Conservation (phyloP, 345 rosid species). For the Eucalyptus cloeziana region DNA sequence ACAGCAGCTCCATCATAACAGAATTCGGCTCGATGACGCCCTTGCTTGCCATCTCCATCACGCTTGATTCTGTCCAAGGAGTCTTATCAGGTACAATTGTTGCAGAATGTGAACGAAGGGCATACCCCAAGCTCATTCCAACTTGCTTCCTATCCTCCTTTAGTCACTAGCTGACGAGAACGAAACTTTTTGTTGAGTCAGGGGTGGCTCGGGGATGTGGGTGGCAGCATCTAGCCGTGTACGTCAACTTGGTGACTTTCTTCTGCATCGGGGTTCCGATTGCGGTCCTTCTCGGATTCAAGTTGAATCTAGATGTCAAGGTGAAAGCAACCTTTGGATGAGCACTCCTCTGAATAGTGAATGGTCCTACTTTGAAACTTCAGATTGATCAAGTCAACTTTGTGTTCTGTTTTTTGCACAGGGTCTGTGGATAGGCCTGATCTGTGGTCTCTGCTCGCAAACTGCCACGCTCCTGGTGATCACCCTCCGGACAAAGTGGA, state of each 20-base stretch:
- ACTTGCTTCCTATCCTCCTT: background rate
- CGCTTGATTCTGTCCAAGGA: constrained; percentile 51
- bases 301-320: constrained; percentile 36
- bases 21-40: constrained; percentile 47
- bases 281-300: constrained; percentile 40
- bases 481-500: constrained; percentile 45
- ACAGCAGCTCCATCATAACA: constrained; percentile 15
- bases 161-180: background rate
- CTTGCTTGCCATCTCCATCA: constrained; percentile 40
- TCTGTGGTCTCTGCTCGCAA: constrained; percentile 47
- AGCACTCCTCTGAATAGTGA: no score
- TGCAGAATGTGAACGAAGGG: background rate
- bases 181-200: background rate
- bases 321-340: background rate
- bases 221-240: constrained; percentile 53
- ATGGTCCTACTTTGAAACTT: no score
- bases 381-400: background rate
- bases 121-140: background rate
- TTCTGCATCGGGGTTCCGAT: constrained; percentile 42
- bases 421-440: constrained; percentile 89
- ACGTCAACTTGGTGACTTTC: constrained; percentile 40
- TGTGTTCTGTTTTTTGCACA: background rate
- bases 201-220: constrained; percentile 80
- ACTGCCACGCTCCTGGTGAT: constrained; percentile 29
- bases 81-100: constrained; percentile 40